Conservation (phyloP, 1,139 yeast genomes). For the Geotrichum phurueaensis region DNA sequence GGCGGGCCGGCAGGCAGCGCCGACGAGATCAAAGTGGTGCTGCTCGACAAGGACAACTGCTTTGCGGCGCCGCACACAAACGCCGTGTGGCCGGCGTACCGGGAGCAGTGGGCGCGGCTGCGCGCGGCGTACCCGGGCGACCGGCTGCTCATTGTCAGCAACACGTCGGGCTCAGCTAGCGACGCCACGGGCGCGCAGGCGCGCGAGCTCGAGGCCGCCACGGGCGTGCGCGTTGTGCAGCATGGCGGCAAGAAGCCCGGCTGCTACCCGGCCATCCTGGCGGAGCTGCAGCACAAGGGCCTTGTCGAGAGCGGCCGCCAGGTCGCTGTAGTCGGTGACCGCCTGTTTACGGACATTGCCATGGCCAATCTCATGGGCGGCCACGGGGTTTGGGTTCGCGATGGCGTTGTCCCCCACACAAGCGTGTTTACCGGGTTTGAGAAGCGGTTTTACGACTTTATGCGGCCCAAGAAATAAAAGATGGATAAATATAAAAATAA, state of each 20-base stretch:
- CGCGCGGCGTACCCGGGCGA: conserved; percentile 55
- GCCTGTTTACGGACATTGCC: conserved; percentile 81
- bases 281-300: conserved; percentile 46
- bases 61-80: conserved; percentile 81
- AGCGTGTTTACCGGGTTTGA: conserved; percentile 41
- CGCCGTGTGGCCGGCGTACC: conserved; percentile 71
- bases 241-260: conserved; percentile 89
- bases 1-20: conserved; percentile 13
- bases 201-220: conserved; percentile 49
- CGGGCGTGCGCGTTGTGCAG: conserved; percentile 72
- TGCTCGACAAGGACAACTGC: conserved; percentile 92
- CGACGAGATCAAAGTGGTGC: conserved; percentile 61
- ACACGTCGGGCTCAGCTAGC: conserved; percentile 87
- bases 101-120: conserved; percentile 50
- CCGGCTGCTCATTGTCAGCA: conserved; percentile 74
- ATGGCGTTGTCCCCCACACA: conserved; percentile 63
- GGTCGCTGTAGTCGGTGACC: conserved; percentile 82
- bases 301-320: conserved; percentile 47
- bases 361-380: conserved; percentile 96
- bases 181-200: conserved; percentile 65
- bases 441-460: conserved; percentile 22
- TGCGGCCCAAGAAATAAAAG: conserved; percentile 9
- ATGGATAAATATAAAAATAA: not conserved
- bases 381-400: conserved; percentile 73
- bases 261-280: conserved; percentile 64